These are phyloP conservation scores for Lasiodiplodia sp. DNA, from an alignment of 2,329 filamentous ascomycete species.

Conservation along the genomic window DNA sequence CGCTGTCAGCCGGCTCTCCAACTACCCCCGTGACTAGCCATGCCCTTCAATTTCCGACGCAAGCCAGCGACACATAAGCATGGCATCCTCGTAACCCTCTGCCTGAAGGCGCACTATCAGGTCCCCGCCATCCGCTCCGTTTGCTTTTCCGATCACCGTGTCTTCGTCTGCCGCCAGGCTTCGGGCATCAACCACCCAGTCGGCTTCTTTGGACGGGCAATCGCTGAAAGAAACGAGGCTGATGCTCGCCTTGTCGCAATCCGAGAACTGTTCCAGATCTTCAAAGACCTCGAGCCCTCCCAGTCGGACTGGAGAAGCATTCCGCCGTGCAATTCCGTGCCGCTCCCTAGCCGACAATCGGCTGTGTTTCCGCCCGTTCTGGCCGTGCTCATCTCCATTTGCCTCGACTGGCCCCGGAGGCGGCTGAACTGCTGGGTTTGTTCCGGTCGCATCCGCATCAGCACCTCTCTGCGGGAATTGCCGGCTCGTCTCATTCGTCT, in stretches of 20 bases:
- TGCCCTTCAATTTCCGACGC: not conserved
- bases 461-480: not conserved
- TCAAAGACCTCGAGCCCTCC: not conserved
- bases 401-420: not conserved
- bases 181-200: not conserved
- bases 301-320: not conserved
- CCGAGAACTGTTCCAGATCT: not conserved
- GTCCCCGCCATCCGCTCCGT: not conserved
- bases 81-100: not conserved
- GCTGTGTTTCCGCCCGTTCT: not conserved
- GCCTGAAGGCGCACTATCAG: not conserved
- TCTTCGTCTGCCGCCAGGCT: conserved; percentile 1
- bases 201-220: not conserved
- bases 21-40: not conserved
- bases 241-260: not conserved
- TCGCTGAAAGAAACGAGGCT: not conserved
- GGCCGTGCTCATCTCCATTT: not conserved
- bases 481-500: not conserved
- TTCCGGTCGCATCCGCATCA: not conserved
- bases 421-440: not conserved
- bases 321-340: not conserved
- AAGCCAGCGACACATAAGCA: not conserved
- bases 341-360: no score
- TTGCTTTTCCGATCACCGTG: not conserved
- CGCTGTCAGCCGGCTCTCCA: conserved; percentile 4